A percentile compares a stretch with the other conserved stretches of the same genome.
phyloP scores from a whole-genome alignment of 2,329 filamentous ascomycete genomes.

The Xylaria arbuscula region DNA sequence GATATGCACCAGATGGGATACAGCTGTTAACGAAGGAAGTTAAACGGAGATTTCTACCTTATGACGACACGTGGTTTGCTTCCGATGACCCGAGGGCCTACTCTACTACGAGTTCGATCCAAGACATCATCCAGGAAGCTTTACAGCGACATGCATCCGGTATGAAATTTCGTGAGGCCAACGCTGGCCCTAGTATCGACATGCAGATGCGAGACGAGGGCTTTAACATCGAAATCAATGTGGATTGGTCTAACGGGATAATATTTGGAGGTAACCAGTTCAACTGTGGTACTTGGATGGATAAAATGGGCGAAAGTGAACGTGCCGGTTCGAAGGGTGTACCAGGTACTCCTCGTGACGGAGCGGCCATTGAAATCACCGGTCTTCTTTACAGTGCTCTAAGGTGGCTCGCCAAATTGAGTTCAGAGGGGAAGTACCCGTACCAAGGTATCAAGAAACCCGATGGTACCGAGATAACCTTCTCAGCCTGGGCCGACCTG shows the following conservation, averaged over 20 bases:
- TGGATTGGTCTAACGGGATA: constrained; percentile 91
- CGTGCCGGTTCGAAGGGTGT: constrained; percentile 91
- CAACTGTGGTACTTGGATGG: constrained; percentile 99
- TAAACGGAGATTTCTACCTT: constrained; percentile 87
- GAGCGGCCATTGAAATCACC: constrained; percentile 93
- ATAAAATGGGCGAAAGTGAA: constrained; percentile 99
- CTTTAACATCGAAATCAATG: constrained; percentile 89
- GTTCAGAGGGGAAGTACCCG: constrained; percentile 75
- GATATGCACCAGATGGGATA: constrained; percentile 81
- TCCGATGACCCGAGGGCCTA: constrained; percentile 86
- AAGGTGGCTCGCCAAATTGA: constrained; percentile 78
- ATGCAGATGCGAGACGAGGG: constrained; percentile 92
- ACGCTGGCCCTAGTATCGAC: constrained; percentile 88
- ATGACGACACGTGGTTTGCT: constrained; percentile 94
- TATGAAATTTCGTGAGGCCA: constrained; percentile 92
- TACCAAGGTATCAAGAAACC: constrained; percentile 77
- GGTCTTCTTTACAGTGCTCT: constrained; percentile 92
- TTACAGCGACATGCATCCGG: constrained; percentile 91
- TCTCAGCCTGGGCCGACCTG: constrained; percentile 80
- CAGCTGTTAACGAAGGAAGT: constrained; percentile 80
- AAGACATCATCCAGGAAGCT: constrained; percentile 92
- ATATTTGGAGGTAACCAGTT: constrained; percentile 93
- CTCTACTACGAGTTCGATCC: constrained; percentile 82
- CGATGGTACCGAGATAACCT: constrained; percentile 71
- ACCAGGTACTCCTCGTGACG: constrained; percentile 95